phyloP scores from a whole-genome alignment of 176 grass and related monocot genomes.

The Bothriochloa decipiens region DNA sequence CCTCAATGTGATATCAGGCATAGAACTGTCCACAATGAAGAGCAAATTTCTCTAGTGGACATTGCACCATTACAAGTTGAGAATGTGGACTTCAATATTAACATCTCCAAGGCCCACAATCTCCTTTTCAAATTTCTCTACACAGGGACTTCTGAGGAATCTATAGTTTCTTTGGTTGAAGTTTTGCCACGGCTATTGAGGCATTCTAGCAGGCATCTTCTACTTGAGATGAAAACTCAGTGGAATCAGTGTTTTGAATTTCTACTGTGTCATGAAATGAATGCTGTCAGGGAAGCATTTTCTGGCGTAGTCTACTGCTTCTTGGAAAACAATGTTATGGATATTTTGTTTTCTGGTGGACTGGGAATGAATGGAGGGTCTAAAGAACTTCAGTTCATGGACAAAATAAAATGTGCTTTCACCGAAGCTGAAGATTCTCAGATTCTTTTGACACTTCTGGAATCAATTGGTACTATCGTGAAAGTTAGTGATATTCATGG shows the following conservation, averaged over 20 bases:
- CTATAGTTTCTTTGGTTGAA: slow-evolving; percentile 61
- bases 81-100: slow-evolving; percentile 39
- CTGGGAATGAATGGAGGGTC: slow-evolving; percentile 39
- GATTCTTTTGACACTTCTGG: slow-evolving; percentile 70
- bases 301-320: slow-evolving; percentile 77
- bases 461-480: slow-evolving; percentile 75
- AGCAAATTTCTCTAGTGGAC: slow-evolving; percentile 54
- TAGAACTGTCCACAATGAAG: slow-evolving; percentile 46
- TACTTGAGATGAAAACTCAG: slow-evolving; percentile 60
- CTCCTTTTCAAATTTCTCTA: slow-evolving; percentile 85
- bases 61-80: slow-evolving; percentile 48
- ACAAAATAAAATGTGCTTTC: slow-evolving; percentile 74
- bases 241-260: slow-evolving; percentile 82
- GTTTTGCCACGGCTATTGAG: slow-evolving; percentile 83
- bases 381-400: slow-evolving; percentile 69
- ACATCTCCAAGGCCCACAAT: slow-evolving; percentile 52
- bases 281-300: slow-evolving; percentile 86
- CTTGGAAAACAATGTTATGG: slow-evolving; percentile 62
- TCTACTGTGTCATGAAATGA: slow-evolving; percentile 70
- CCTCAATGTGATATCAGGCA: slow-evolving; percentile 60
- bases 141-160: slow-evolving; percentile 63
- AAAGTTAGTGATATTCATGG: slow-evolving; percentile 70
- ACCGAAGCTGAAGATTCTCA: slow-evolving; percentile 56
- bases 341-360: slow-evolving; percentile 69
- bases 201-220: slow-evolving; percentile 56